Conservation (phyloP, 2,329 filamentous ascomycete species). For the Stemphylium lycopersici region DNA sequence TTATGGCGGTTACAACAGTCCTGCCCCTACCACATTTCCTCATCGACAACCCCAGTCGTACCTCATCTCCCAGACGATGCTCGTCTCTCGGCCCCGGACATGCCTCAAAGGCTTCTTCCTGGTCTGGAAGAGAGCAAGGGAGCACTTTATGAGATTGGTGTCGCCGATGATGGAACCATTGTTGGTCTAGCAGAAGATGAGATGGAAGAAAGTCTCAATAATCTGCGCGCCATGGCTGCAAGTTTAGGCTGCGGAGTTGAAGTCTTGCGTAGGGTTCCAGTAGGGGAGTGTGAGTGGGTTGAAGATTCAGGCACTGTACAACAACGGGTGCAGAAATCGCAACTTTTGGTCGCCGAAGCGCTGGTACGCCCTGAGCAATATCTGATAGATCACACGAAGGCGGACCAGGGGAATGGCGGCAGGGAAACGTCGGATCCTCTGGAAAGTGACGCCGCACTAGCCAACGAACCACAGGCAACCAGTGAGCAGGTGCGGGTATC, state of each 20-base stretch:
- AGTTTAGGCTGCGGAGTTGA: conserved; percentile 87
- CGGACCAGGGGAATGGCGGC: conserved; percentile 10
- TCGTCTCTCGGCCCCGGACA: conserved; percentile 62
- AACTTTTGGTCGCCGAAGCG: conserved; percentile 88
- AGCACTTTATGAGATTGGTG: conserved; percentile 94
- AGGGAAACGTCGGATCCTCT: neutral
- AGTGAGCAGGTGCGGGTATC: conserved; percentile 80
- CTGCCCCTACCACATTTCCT: conserved; percentile 84
- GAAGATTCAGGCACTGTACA: conserved; percentile 52
- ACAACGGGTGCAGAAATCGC: conserved; percentile 43
- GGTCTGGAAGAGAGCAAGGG: conserved; percentile 92
- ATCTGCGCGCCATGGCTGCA: conserved; percentile 87
- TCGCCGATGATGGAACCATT: conserved; percentile 91
- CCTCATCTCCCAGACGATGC: conserved; percentile 75
- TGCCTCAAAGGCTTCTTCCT: conserved; percentile 64
- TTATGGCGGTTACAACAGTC: conserved; percentile 96
- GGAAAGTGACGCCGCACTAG: neutral
- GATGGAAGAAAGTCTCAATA: conserved; percentile 86
- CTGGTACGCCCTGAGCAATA: conserved; percentile 71
- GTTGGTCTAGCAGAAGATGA: conserved; percentile 89
- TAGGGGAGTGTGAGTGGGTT: conserved; percentile 82
- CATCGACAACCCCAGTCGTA: conserved; percentile 74
- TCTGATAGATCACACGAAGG: conserved; percentile 27
- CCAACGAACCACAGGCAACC: conserved; percentile 12
- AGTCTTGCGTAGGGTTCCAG: conserved; percentile 78